A percentile compares a stretch with the other conserved stretches of the same genome.
phyloP scores from a whole-genome alignment of 345 rosid genomes.

The Mangifera indica region DNA sequence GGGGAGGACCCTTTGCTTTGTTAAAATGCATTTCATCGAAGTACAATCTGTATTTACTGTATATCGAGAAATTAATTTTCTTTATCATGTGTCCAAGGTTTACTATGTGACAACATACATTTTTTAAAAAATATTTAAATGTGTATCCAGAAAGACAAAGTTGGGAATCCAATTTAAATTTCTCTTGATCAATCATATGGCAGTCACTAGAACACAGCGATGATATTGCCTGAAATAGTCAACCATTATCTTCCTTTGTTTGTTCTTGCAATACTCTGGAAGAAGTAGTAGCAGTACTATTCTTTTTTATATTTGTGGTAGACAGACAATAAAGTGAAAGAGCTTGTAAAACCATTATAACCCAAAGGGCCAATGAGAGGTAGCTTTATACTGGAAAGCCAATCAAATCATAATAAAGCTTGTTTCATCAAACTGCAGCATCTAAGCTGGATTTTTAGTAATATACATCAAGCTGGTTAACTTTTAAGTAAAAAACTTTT shows the following conservation, averaged over 20 bases:
- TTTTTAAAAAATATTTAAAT: too few relatives aligned
- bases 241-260: neutral
- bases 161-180: conserved; percentile 29
- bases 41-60: too few relatives aligned
- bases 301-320: neutral
- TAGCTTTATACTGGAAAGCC: neutral
- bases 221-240: conserved; percentile 7
- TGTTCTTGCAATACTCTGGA: neutral
- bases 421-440: conserved; percentile 6
- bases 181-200: conserved; percentile 20
- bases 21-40: conserved; percentile 16
- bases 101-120: too few relatives aligned
- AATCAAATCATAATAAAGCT: conserved; percentile 17
- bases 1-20: conserved; percentile 30
- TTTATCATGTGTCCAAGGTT: too few relatives aligned
- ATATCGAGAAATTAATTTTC: too few relatives aligned
- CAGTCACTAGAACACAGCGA: conserved; percentile 16
- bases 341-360: conserved; percentile 14
- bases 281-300: too few relatives aligned
- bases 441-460: neutral
- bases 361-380: neutral
- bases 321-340: conserved; percentile 11
- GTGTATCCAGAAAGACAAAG: too few relatives aligned
- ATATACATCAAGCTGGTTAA: conserved; percentile 1
- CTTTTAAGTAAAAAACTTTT: conserved; percentile 9